A percentile compares a stretch with the other conserved stretches of the same genome.
phyloP scores from a whole-genome alignment of 257 asterid species.

The Fraxinus cuspidata region DNA sequence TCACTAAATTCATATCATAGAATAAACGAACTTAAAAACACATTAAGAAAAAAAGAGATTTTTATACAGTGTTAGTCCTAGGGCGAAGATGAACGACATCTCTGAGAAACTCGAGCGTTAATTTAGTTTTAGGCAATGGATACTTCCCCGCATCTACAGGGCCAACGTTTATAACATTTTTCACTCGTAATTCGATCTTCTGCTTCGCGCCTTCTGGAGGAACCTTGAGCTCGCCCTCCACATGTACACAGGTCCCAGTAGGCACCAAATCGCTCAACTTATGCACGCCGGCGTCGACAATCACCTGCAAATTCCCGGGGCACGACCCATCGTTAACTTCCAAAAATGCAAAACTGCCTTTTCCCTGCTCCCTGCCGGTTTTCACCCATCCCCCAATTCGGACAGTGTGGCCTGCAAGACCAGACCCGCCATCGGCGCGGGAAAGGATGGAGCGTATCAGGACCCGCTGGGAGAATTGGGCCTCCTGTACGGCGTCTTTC shows the following conservation, averaged over 20 bases:
- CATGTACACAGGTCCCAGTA: constrained; percentile 83
- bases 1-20: background rate
- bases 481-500: background rate
- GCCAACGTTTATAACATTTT: constrained; percentile 65
- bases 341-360: constrained; percentile 74
- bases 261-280: constrained; percentile 69
- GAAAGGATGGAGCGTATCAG: constrained; percentile 64
- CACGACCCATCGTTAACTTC: constrained; percentile 90
- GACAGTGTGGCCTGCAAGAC: constrained; percentile 62
- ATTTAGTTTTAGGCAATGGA: constrained; percentile 82
- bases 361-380: constrained; percentile 88
- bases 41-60: background rate
- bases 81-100: constrained; percentile 85
- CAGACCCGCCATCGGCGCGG: constrained; percentile 75
- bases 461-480: constrained; percentile 82
- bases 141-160: constrained; percentile 79
- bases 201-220: constrained; percentile 84
- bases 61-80: constrained; percentile 80
- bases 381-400: constrained; percentile 93
- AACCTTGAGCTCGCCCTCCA: constrained; percentile 62
- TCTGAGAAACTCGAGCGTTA: constrained; percentile 76
- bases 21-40: background rate
- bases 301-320: constrained; percentile 77
- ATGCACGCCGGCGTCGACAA: constrained; percentile 58
- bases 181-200: constrained; percentile 75